Evolutionary conservation across 73 alveolate genomes (phyloP), one percentile per base, ranked within the genome.

Genomic region (Uronychia binucleata): DNA sequence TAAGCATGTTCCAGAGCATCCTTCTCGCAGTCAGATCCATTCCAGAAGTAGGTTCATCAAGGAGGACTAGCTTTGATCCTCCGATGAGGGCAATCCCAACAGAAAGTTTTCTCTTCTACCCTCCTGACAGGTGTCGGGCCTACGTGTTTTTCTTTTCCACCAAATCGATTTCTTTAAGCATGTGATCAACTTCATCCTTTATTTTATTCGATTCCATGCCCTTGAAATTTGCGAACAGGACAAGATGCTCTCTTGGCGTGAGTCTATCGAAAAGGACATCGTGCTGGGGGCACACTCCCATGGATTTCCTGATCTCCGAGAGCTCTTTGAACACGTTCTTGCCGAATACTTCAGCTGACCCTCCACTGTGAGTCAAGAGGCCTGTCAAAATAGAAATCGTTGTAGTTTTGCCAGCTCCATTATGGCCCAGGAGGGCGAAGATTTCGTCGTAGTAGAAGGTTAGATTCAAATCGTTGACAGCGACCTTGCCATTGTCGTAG

Each of bases 401-500:
- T 1, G 99, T 97, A 28, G 99, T 95, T 88, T 97, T 97, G n/a
- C 99, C 99, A 27, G 99, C 99, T 29, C 99, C 99, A 90, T 97
- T 97, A 31, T 93, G 91, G 11, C 99, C 99, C 76, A 97, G 90
- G 30, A 97, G 88, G 8, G 98, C 98, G 46, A 89, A 89, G 0
- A 87, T 83, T 77, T 89, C 82, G 30, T 87, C 92, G 33, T 34
- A 58, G 74, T 85, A 77, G 86, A 89, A 75, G 27, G 78, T 86
- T 29, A 89, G 34, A 33, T 83, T 35, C 0, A 95, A 84, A 33
- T 92, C 94, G 83, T 90, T 83, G 27, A 94, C 95, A 0, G 97
- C 98, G 82, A 79, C 77, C 82, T 84, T 89, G 31, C 97, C 97
- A 86, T 90, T 92, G 25, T 79, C 88, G 85, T 79, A 93, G 19